phyloP scores from a whole-genome alignment of 768 basidiomycete species.

The Trametes cingulata region DNA sequence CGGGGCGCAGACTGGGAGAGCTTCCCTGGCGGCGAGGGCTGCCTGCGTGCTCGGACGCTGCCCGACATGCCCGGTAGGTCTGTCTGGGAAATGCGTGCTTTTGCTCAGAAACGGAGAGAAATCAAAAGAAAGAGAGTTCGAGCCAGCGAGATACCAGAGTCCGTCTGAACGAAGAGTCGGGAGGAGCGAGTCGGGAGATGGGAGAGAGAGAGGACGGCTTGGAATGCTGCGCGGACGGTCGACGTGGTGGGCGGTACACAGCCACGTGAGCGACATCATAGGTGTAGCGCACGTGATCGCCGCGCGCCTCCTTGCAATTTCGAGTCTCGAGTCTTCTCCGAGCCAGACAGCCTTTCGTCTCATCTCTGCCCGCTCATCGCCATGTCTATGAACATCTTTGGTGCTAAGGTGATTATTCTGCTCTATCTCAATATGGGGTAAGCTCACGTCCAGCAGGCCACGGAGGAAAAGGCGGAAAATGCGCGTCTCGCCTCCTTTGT shows the following conservation, averaged over 20 bases:
- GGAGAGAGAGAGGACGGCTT: not conserved
- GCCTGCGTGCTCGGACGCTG: slow-evolving; percentile 64
- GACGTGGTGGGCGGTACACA: slow-evolving; percentile 15
- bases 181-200: not conserved
- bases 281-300: slow-evolving; percentile 2
- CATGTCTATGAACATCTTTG: slow-evolving; percentile 75
- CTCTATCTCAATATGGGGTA: not conserved
- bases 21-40: slow-evolving; percentile 63
- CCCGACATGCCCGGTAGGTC: slow-evolving; percentile 37
- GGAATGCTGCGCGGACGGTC: slow-evolving; percentile 5
- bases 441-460: slow-evolving; percentile 50
- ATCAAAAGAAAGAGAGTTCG: slow-evolving; percentile 16
- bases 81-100: not conserved
- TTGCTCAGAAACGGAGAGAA: not conserved
- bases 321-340: slow-evolving; percentile 7
- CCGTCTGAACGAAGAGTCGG: not conserved
- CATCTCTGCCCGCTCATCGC: not conserved
- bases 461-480: slow-evolving; percentile 96
- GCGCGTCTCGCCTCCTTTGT: slow-evolving; percentile 98
- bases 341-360: not conserved
- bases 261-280: slow-evolving; percentile 6
- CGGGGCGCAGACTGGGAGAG: slow-evolving; percentile 42
- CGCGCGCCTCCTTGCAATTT: slow-evolving; percentile 7
- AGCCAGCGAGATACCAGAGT: not conserved
- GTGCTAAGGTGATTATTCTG: slow-evolving; percentile 50